These are phyloP conservation scores for Hericium rajendrae DNA, from an alignment of 768 basidiomycete genomes.

Conservation along the genomic window DNA sequence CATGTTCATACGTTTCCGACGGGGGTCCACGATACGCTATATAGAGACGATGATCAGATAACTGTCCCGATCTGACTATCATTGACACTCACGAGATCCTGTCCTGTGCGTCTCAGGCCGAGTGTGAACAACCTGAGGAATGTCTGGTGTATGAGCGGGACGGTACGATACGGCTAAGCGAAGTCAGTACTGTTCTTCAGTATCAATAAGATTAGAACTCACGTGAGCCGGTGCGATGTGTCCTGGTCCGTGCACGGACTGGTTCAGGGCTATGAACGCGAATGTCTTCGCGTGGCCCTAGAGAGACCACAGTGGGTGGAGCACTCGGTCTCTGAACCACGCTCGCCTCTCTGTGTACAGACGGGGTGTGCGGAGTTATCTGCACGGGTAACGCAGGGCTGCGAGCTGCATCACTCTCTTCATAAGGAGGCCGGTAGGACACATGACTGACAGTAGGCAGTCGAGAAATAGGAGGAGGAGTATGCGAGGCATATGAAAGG, in stretches of 20 bases:
- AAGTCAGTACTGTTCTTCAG: not conserved
- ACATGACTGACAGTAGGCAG: not conserved
- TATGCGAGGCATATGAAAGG: not conserved
- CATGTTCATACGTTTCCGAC: not conserved
- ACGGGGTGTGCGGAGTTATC: not conserved
- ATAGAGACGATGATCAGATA: not conserved
- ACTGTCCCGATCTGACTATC: too few relatives aligned
- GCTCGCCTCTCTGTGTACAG: not conserved
- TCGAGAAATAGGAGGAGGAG: not conserved
- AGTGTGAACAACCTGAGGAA: not conserved
- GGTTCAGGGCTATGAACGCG: not conserved
- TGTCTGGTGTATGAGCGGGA: not conserved
- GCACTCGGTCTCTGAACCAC: not conserved
- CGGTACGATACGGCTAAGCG: not conserved
- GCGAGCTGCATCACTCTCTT: not conserved
- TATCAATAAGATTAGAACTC: not conserved
- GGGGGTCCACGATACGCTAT: not conserved
- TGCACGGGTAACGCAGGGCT: not conserved
- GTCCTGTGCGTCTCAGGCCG: not conserved
- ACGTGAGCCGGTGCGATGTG: not conserved
- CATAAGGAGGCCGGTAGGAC: not conserved
- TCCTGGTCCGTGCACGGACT: not conserved
- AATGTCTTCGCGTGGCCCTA: not conserved
- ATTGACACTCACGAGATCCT: not conserved
- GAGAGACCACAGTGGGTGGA: not conserved